These are phyloP conservation scores for Penicillium silybi DNA, from an alignment of 495 filamentous ascomycete genomes.

Conservation along the genomic window DNA sequence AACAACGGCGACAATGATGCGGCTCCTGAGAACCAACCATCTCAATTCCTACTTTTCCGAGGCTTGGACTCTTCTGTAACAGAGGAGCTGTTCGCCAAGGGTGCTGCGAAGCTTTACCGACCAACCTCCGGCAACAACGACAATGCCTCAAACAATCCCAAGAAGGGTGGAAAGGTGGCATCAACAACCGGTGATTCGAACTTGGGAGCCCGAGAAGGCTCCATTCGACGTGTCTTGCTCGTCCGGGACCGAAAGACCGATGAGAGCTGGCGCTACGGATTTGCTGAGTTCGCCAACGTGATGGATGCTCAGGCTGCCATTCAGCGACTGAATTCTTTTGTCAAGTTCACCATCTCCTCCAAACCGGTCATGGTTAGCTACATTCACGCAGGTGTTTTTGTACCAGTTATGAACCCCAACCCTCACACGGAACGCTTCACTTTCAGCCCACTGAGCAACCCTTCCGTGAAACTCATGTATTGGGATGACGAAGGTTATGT, in stretches of 20 bases:
- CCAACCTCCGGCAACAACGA: conserved; percentile 29
- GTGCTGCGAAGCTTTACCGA: conserved; percentile 73
- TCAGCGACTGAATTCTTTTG: conserved; percentile 66
- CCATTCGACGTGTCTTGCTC: conserved; percentile 72
- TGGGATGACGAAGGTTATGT: conserved; percentile 82
- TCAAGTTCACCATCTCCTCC: conserved; percentile 83
- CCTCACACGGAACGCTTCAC: conserved; percentile 57
- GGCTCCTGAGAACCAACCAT: conserved; percentile 66
- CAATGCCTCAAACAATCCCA: conserved; percentile 21
- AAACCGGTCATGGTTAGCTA: conserved; percentile 70
- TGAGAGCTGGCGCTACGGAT: conserved; percentile 83
- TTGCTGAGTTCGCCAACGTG: conserved; percentile 77
- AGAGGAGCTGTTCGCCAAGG: conserved; percentile 75
- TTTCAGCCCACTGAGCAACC: conserved; percentile 70
- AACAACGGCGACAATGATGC: conserved; percentile 80
- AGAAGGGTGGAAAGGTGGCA: conserved; percentile 63
- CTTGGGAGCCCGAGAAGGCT: conserved; percentile 71
- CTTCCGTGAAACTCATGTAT: conserved; percentile 67
- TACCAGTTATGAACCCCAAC: conserved; percentile 61
- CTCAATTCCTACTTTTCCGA: conserved; percentile 77
- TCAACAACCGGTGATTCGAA: conserved; percentile 71
- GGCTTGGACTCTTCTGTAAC: conserved; percentile 69
- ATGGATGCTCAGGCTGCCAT: conserved; percentile 75
- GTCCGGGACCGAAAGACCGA: conserved; percentile 70
- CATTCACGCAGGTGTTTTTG: conserved; percentile 85